These are phyloP conservation scores for Papiliotrema nemorosa DNA, from an alignment of 1,284 basidiomycete species.

Conservation along the genomic window DNA sequence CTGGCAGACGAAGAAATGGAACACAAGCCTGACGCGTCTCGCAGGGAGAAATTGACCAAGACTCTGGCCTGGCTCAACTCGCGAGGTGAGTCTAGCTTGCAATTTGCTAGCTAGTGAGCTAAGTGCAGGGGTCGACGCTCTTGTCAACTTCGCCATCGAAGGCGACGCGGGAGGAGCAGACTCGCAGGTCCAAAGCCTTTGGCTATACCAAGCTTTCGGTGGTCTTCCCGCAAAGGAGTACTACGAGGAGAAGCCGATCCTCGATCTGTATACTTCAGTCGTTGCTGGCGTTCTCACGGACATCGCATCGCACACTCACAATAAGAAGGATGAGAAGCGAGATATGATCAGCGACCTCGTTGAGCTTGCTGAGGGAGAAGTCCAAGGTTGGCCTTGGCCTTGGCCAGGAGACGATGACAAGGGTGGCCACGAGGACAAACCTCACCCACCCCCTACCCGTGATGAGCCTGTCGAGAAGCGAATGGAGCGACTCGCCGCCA, in stretches of 20 bases:
- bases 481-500: slow-evolving; percentile 63
- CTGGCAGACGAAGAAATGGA: slow-evolving; percentile 47
- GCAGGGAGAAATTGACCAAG: slow-evolving; percentile 57
- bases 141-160: slow-evolving; percentile 77
- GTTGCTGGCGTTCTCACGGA: slow-evolving; percentile 65
- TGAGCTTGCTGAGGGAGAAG: slow-evolving; percentile 18
- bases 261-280: slow-evolving; percentile 67
- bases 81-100: slow-evolving; percentile 64
- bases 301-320: slow-evolving; percentile 49
- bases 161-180: slow-evolving; percentile 82
- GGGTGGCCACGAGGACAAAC: slow-evolving; percentile 37
- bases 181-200: slow-evolving; percentile 79
- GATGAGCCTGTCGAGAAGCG: slow-evolving; percentile 42
- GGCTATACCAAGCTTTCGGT: slow-evolving; percentile 77
- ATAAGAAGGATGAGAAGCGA: slow-evolving; percentile 15
- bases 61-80: slow-evolving; percentile 84
- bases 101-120: too few species aligned
- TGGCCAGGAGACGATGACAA: slow-evolving; percentile 55
- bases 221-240: slow-evolving; percentile 94
- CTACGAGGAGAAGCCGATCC: slow-evolving; percentile 72
- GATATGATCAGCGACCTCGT: slow-evolving; percentile 23
- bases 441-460: slow-evolving; percentile 8
- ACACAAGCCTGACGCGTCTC: slow-evolving; percentile 59
- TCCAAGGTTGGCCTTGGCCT: slow-evolving; percentile 70
- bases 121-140: slow-evolving; percentile 64